Base-by-base conservation (phyloP, 305 asterid genomes). In the Striga hermonthica region DNA sequence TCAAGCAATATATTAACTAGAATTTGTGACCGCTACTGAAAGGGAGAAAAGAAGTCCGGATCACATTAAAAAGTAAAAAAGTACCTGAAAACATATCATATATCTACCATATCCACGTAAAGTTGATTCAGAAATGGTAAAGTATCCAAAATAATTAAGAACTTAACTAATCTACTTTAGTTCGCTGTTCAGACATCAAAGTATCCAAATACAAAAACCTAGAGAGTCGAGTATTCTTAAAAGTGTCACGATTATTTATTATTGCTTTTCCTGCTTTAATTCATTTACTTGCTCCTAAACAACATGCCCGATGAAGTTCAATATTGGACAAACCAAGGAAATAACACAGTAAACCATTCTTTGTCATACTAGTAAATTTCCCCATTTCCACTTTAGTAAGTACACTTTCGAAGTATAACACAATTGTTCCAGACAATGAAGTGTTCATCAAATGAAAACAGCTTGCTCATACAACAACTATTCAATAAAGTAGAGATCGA, bases 1-100 rank as follows among this genome's bases (percentile, higher is more conserved):
- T 59, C 62, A 65, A 60, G 41, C 28, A 54, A 36, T 71, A 67
- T 69, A 71, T 74, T 9, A 69, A 39, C 45, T 50, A 57, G 34
- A 66, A 1, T 38, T 49, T 37, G 36, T 44, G 37, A 28, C 59
- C 31, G 31, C 31, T 55, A 13, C 41, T 22, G 10, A 62, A 40
- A 44, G 64, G 15, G 48, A 39, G 43, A 7, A 16, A 9, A 54
- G 31, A 3, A 11, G 39, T 9, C 22, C 4, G 10, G 7, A 28
- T 7, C 3, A 54, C 9, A 9, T 3, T 53, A 28, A 9, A 52
- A 56, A 14, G 7, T 56, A 4, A 56, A 57, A 34, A 6, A 13
- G 7, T 10, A 11, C 8, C 61, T 56, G 61, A 28, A 22, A 16
- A 57, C 12, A 47, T 57, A 37, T 13, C 4, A 44, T 4, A 54